A percentile compares a stretch with the other conserved stretches of the same genome.
Evolutionary conservation across 108 stramenopile genomes (phyloP).

Genomic region (Phaeodactylum tricornutum): DNA sequence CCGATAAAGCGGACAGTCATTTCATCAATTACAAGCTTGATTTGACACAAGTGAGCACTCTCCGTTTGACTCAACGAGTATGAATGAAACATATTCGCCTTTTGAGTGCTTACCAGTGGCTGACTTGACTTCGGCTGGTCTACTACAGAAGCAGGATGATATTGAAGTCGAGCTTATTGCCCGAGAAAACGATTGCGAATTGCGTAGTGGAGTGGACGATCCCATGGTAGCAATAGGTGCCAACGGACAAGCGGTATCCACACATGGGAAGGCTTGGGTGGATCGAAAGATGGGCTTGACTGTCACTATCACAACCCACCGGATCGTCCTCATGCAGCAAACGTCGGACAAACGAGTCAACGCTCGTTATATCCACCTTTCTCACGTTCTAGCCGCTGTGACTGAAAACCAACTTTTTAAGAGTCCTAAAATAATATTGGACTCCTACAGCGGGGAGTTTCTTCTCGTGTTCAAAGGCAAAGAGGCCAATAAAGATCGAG

Average conservation of each 20-base stretch:
- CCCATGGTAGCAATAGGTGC: constrained; percentile 23
- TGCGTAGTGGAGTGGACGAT: constrained; percentile 35
- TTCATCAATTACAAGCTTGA: no score
- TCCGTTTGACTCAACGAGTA: no score
- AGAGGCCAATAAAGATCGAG: constrained; percentile 36
- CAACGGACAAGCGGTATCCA: background rate
- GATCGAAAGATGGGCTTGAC: constrained; percentile 9
- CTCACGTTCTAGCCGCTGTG: constrained; percentile 19
- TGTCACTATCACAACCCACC: constrained; percentile 48
- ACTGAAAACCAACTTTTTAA: background rate
- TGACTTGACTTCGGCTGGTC: constrained; percentile 55
- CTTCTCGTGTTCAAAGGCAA: constrained; percentile 37
- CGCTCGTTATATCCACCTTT: constrained; percentile 37
- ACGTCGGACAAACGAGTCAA: constrained; percentile 21
- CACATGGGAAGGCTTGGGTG: constrained; percentile 12
- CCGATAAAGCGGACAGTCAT: no score
- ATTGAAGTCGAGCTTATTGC: constrained; percentile 58
- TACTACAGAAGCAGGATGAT: constrained; percentile 51
- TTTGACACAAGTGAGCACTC: no score
- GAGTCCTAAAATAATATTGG: constrained; percentile 23
- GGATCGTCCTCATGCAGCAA: constrained; percentile 29
- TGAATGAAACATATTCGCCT: constrained; percentile 46
- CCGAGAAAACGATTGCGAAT: constrained; percentile 32
- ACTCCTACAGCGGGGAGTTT: constrained; percentile 56
- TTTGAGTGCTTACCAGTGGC: constrained; percentile 52